Base-by-base conservation (phyloP, 192 early-diverging fungal species). In the Ramicandelaber brevisporus region DNA sequence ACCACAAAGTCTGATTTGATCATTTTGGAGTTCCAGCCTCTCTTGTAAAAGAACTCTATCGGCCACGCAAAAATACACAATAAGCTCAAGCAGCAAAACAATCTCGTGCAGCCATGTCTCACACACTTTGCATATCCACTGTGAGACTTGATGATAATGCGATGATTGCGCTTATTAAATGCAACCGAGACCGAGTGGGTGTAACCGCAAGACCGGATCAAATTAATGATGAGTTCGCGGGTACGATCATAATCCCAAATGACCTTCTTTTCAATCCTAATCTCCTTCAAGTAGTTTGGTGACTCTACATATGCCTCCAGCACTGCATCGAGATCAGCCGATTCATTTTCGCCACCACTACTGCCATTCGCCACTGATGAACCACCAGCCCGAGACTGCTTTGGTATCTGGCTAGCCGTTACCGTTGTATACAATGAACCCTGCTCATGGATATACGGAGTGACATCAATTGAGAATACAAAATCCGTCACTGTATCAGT, bases 1-100 rank as follows among this genome's bases (percentile, higher is more conserved):
- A 55, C 52, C 0, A 49, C 52, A 55, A 55, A 55, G 26, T 55
- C 46, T 17, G 46, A 48, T n/a, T n/a, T n/a, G 43, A 46, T 45
- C 5, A 55, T 14, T 30, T 40, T 48, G 42, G 48, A 40, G 7
- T 40, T 23, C 52, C 52, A 55, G 6, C 33, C 29, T n/a, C 21
- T 17, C 3, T 36, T 38, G 0, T 46, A 41, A 13, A 37, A 23
- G 14, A 41, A 44, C 33, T 39, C 36, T 10, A 55, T 1, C 7
- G 52, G 52, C 52, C 52, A 55, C 7, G 46, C 52, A 20, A 55
- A 33, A 14, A 49, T 21, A 17, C 52, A 55, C 0, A 40, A 38
- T 14, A 46, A 55, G 11, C 43, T 39, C 12, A 55, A n/a, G 26
- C 41, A 31, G 24, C 52, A 55, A 17, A 55, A 17, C 17, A 55